phyloP scores from a whole-genome alignment of 768 basidiomycete species.

The Kwoniella sp. region DNA sequence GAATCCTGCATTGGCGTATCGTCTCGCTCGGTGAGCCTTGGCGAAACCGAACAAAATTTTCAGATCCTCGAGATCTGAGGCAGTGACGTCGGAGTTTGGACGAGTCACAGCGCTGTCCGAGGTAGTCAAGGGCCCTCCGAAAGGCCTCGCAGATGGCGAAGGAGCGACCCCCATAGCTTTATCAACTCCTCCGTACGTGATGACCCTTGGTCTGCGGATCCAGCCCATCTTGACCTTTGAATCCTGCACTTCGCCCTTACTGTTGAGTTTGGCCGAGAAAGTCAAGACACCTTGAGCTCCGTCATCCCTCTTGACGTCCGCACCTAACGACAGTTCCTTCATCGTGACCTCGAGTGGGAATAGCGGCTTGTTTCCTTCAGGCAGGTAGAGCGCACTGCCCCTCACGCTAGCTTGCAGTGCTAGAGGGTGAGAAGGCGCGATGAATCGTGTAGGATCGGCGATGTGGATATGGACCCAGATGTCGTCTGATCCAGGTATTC shows the following conservation, averaged over 20 bases:
- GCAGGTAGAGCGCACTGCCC: conserved; percentile 66
- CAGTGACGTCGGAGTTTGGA: neutral
- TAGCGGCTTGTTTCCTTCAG: conserved; percentile 69
- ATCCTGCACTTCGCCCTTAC: conserved; percentile 67
- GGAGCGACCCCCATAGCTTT: conserved; percentile 30
- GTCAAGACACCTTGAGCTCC: conserved; percentile 68
- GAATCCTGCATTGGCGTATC: conserved; percentile 26
- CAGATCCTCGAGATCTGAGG: conserved; percentile 35
- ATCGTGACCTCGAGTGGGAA: conserved; percentile 63
- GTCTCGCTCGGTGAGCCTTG: conserved; percentile 23
- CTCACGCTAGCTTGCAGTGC: conserved; percentile 64
- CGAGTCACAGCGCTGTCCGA: neutral
- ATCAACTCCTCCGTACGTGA: conserved; percentile 74
- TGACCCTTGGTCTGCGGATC: conserved; percentile 67
- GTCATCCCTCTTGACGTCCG: conserved; percentile 33
- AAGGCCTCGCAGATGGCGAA: conserved; percentile 16
- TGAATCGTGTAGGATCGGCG: conserved; percentile 81
- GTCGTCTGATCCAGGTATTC: conserved; percentile 62
- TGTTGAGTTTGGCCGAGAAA: conserved; percentile 74
- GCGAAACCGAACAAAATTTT: conserved; percentile 23
- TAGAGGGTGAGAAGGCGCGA: conserved; percentile 71
- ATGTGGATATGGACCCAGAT: conserved; percentile 88
- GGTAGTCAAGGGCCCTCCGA: conserved; percentile 20
- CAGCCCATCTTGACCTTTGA: conserved; percentile 71
- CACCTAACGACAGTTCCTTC: conserved; percentile 61